Evolutionary conservation across 1,284 basidiomycete species (phyloP), one percentile per base, ranked within the genome.

Genomic region (Ceratobasidium theobromae): DNA sequence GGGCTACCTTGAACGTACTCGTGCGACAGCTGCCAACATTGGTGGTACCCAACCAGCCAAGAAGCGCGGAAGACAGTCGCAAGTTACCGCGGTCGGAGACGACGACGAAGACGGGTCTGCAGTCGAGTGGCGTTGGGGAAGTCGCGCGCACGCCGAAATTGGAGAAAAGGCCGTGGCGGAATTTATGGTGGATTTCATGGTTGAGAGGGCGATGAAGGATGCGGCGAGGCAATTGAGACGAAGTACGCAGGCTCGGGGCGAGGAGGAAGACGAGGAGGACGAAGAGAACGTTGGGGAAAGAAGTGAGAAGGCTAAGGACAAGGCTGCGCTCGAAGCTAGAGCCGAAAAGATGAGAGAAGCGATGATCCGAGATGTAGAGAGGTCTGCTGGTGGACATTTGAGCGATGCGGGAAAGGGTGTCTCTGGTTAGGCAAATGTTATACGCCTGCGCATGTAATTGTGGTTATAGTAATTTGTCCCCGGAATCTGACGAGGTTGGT

Each of bases 101-200:
- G 81, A 79, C 14, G 72, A 68, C 33, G 78, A 76, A 35, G 83
- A 86, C 18, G 82, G 82, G 12, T 81, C 79, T 6, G 76, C 77
- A 18, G 79, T 80, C 69, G 87, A 91, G 73, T 91, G 89, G 89
- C 82, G 84, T 4, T 92, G 90, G 89, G 90, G 89, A 2, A 78
- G 80, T 18, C 80, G 90, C n/a, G 86, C 89, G 4, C 78, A 84
- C 46, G 80, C 82, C 52, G 89, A 93, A 74, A 81, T 92, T 1
- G 87, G 88, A 3, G 89, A 93, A 74, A 75, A 79, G 65, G 82
- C 77, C 4, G 74, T 91, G 5, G 87, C 84, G 1, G 75, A 75
- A 53, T 92, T 91, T 69, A 77, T 91, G 0, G 85, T 85, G 0
- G 86, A 89, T 72, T 90, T 91, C 72, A 89, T 91, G 88, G 81